These are phyloP conservation scores for Boechera divaricarpa DNA, from an alignment of 345 rosid species.

Conservation along the genomic window DNA sequence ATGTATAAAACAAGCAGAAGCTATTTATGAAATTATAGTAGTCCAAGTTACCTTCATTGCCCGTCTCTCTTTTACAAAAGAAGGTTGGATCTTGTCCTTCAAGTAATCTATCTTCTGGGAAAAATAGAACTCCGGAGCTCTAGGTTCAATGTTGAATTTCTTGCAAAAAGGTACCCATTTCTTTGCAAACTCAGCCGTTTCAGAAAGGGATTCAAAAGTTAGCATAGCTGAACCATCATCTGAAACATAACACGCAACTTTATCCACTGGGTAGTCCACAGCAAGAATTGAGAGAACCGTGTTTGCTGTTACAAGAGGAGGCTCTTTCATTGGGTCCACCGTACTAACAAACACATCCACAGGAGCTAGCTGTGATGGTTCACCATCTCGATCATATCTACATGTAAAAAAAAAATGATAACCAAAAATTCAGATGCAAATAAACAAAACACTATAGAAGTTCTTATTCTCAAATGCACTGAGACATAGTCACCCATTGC, in stretches of 20 bases:
- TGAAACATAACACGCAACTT: constrained; percentile 96
- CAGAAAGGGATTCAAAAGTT: constrained; percentile 94
- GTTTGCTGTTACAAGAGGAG: constrained; percentile 95
- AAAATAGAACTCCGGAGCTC: constrained; percentile 97
- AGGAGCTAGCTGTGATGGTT: constrained; percentile 90
- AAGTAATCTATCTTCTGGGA: constrained; percentile 96
- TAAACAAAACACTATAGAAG: neutral
- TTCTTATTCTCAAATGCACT: neutral
- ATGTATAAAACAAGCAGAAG: neutral
- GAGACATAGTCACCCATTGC: no score
- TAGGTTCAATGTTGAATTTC: constrained; percentile 92
- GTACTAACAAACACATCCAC: constrained; percentile 97
- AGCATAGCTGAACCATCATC: constrained; percentile 99
- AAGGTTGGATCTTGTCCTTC: constrained; percentile 95
- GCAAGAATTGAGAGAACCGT: constrained; percentile 94
- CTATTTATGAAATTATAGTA: neutral
- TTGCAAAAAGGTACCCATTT: constrained; percentile 99
- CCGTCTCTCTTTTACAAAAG: constrained; percentile 95
- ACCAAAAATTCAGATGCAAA: neutral
- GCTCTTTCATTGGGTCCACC: constrained; percentile 98
- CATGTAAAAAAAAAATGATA: constrained; percentile 24
- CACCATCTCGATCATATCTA: constrained; percentile 96
- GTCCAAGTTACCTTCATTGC: constrained; percentile 76
- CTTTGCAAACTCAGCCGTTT: constrained; percentile 96
- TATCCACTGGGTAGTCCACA: constrained; percentile 98